A percentile compares a stretch with the other conserved stretches of the same genome.
Evolutionary conservation across 495 filamentous ascomycete genomes (phyloP).

Genomic region (Hypoxylon trugodes): DNA sequence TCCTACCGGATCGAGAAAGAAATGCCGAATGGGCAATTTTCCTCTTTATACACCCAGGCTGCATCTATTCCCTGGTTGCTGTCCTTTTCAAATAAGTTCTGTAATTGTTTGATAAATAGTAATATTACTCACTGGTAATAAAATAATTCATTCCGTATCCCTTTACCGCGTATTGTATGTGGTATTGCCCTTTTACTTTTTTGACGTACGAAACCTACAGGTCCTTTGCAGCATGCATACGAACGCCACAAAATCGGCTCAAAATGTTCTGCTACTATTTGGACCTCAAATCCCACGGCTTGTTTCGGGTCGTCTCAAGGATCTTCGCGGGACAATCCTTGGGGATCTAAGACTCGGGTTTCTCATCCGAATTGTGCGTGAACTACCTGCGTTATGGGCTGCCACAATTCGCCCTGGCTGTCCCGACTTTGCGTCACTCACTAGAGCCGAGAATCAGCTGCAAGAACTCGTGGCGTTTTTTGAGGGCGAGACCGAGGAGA

Average conservation of each 20-base stretch:
- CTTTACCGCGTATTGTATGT: not conserved
- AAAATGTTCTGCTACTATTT: constrained; percentile 17
- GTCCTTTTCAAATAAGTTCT: constrained; percentile 24
- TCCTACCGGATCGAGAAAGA: no score
- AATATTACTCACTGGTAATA: constrained; percentile 6
- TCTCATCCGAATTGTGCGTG: constrained; percentile 3
- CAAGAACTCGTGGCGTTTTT: constrained; percentile 2
- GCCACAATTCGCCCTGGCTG: constrained; percentile 1
- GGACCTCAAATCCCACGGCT: constrained; percentile 20
- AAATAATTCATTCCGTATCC: not conserved
- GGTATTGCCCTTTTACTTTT: not conserved
- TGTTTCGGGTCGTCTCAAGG: constrained; percentile 6
- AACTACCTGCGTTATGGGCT: constrained; percentile 7
- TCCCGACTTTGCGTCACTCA: not conserved
- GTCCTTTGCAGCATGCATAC: constrained; percentile 7
- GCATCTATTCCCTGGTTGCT: no score
- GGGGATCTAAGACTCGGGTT: constrained; percentile 11
- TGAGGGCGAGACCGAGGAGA: constrained; percentile 7
- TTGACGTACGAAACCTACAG: not conserved
- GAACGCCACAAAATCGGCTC: not conserved
- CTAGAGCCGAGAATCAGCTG: not conserved
- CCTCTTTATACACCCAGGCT: no score
- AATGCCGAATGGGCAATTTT: no score
- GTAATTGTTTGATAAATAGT: not conserved
- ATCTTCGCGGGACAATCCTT: constrained; percentile 7